These are phyloP conservation scores for Claviceps fusiformis DNA, from an alignment of 2,329 filamentous ascomycete genomes.

Conservation along the genomic window DNA sequence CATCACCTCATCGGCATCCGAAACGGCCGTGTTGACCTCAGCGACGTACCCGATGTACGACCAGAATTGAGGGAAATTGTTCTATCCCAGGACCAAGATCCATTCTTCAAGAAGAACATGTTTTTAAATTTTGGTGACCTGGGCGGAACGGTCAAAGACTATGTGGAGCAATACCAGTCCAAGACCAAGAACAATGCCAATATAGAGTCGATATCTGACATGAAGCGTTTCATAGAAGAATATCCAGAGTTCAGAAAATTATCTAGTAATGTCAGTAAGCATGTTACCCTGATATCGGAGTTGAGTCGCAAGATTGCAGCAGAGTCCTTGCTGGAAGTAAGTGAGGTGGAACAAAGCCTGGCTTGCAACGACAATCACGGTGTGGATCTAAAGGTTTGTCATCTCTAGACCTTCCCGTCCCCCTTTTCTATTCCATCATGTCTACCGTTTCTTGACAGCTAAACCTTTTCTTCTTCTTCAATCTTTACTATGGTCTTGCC, in stretches of 20 bases:
- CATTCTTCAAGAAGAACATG: constrained; percentile 99
- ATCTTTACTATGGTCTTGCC: neutral
- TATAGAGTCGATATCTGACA: constrained; percentile 92
- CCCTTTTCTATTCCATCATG: neutral
- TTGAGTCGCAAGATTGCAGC: constrained; percentile 76
- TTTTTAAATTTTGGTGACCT: constrained; percentile 94
- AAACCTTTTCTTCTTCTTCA: constrained; percentile 4
- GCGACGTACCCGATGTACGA: constrained; percentile 67
- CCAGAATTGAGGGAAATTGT: constrained; percentile 90
- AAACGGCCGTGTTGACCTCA: constrained; percentile 86
- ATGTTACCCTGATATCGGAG: constrained; percentile 90
- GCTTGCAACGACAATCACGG: constrained; percentile 95
- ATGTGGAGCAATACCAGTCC: constrained; percentile 94
- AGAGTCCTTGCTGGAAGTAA: constrained; percentile 85
- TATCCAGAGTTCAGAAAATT: constrained; percentile 96
- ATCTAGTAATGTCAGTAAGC: constrained; percentile 95
- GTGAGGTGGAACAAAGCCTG: constrained; percentile 90
- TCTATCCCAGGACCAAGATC: constrained; percentile 89
- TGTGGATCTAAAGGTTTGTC: constrained; percentile 66
- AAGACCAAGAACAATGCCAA: constrained; percentile 95
- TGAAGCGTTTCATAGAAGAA: constrained; percentile 98
- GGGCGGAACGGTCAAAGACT: constrained; percentile 93
- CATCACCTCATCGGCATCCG: constrained; percentile 88
- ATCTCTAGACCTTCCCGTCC: neutral
- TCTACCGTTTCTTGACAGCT: constrained; percentile 7